Evolutionary conservation across 768 basidiomycete species (phyloP).

Genomic region (Chlorophyllum brunneum): DNA sequence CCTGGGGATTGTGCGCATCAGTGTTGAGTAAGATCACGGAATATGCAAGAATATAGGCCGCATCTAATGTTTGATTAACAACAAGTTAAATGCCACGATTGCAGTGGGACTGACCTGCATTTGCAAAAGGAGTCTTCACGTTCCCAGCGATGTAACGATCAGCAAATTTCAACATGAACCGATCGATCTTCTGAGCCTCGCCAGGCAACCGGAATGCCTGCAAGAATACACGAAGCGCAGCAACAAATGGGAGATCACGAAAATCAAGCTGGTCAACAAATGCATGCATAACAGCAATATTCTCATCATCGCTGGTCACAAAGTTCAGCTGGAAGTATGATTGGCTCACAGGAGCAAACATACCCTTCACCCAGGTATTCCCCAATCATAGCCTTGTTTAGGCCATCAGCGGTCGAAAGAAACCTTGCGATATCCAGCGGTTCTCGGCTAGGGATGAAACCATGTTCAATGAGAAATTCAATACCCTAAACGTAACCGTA

Average conservation of each 20-base stretch:
- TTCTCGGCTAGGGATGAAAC: constrained; percentile 71
- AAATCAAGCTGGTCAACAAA: constrained; percentile 95
- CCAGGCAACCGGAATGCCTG: constrained; percentile 97
- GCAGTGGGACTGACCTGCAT: constrained; percentile 62
- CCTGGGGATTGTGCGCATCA: constrained; percentile 92
- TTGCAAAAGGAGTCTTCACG: constrained; percentile 79
- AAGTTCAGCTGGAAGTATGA: constrained; percentile 1
- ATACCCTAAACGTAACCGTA: constrained; percentile 58
- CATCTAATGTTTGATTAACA: constrained; percentile 44
- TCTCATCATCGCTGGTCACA: constrained; percentile 69
- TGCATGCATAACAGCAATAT: constrained; percentile 94
- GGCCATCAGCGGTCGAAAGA: constrained; percentile 82
- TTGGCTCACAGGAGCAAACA: constrained; percentile 22
- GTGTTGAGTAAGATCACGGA: constrained; percentile 96
- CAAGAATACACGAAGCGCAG: constrained; percentile 85
- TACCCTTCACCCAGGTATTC: constrained; percentile 98
- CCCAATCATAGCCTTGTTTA: constrained; percentile 94
- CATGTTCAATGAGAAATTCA: constrained; percentile 81
- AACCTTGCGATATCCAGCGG: constrained; percentile 84
- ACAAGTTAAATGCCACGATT: background rate
- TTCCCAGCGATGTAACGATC: constrained; percentile 94
- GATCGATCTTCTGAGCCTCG: constrained; percentile 97
- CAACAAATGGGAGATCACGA: constrained; percentile 74
- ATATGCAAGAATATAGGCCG: constrained; percentile 93
- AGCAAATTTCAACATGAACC: constrained; percentile 98